Evolutionary conservation across 1,284 basidiomycete genomes (phyloP), one percentile per base, ranked within the genome.

Genomic region (Heterobasidion occidentale): DNA sequence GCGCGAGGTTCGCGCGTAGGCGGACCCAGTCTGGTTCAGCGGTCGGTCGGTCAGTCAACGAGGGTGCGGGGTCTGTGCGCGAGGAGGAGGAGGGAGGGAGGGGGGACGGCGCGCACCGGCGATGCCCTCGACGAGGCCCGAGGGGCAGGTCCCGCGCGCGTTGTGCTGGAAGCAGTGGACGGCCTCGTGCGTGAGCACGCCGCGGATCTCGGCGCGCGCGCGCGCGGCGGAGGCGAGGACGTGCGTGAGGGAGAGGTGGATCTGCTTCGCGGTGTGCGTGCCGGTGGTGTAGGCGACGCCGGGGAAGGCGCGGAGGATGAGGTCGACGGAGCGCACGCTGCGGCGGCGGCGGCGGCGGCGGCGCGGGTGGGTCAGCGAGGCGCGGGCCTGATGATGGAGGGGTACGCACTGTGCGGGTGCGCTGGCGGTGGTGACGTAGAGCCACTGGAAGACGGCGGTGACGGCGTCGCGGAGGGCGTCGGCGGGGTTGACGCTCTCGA

Each of bases 151-250:
- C 27, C 74, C 80, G 50, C 71, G 67, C 2, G 75, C 84, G 63
- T 87, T 77, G 69, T 83, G 78, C 63, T 89, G 87, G 67, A 76
- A 90, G 66, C 88, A 89, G 62, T 89, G 88, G 3, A 86, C 86
- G 64, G 84, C 77, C 68, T 90, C 83, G 65, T 84, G 83, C 50
- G 74, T 66, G 5, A 90, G 72, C 2, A 89, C 84, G 12, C 88
- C 87, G 47, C 71, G 57, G 51, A 87, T 83, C 68, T 89, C 87
- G 50, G 83, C 75, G 33, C 64, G 66, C 8, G 79, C 82, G 45
- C 81, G 77, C 19, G 70, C 58, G 38, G 69, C 67, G 48, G 67
- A 71, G 54, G 74, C 71, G 55, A 69, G 67, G 65, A 88, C 76
- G 65, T 88, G 78, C 46, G 85, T 76, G 45, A 85, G 74, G 15